Evolutionary conservation across 192 early-diverging fungal species (phyloP), one percentile per base, ranked within the genome.

Genomic region (Neocallimastix lanati): DNA sequence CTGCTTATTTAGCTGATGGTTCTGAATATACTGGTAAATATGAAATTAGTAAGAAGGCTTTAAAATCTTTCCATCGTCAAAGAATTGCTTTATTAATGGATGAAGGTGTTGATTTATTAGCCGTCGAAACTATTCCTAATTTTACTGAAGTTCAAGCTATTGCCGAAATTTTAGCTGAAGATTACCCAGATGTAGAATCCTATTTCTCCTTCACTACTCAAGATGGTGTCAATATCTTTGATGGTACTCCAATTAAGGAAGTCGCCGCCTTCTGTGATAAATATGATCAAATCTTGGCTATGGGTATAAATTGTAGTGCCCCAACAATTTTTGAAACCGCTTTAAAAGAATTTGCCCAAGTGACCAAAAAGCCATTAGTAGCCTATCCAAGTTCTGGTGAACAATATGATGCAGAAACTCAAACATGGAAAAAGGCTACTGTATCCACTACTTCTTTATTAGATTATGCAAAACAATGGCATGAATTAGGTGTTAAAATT

Each of bases 81-180:
- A 83, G 88, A 0, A 78, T 93, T 37, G 77, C 76, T 14, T 79
- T 79, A 28, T 38, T 29, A 29, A 13, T 33, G 40, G 84, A 81
- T 40, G 28, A 76, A 18, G 78, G 80, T 21, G 79, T 88, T 36
- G 92, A 93, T 81, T 80, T 93, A 1, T 79, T 93, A 29, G 84
- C 90, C 11, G 88, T 93, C 78, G 92, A 93, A 81, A 93, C 92
- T 0, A 85, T 93, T 12, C 92, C 92, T 25, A 88, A 85, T 27
- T 80, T 85, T 15, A 79, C 80, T 14, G 92, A 93, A 80, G 86
- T 86, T 14, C 29, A 78, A 13, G 86, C 87, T 0, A 88, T 93
- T 40, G 82, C 85, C 13, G 18, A 81, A 58, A 80, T 88, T n/a
- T 77, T 91, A 9, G 37, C 29, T 3, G 30, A 80, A 11, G 78